These are phyloP conservation scores for Leccinum rimulosum DNA, from an alignment of 768 basidiomycete genomes.

Conservation along the genomic window DNA sequence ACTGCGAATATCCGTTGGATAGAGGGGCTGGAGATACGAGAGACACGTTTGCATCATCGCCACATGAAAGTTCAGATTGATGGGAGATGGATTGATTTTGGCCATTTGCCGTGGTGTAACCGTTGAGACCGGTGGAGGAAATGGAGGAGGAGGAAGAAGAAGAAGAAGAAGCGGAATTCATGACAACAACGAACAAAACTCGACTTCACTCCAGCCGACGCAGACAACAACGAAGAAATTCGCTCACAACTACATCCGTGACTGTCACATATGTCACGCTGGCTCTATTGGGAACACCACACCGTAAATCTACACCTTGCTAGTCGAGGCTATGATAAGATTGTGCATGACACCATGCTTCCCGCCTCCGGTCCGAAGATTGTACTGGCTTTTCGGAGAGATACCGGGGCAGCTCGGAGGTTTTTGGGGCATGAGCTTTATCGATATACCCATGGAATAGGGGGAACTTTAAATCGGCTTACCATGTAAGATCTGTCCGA, in stretches of 20 bases:
- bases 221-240: slow-evolving; percentile 16
- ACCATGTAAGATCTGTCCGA: slow-evolving; percentile 81
- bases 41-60: slow-evolving; percentile 26
- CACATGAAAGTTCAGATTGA: slow-evolving; percentile 39
- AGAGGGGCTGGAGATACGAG: slow-evolving; percentile 37
- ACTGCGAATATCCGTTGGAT: slow-evolving; percentile 61
- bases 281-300: slow-evolving; percentile 17
- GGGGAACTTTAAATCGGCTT: slow-evolving; percentile 12
- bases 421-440: slow-evolving; percentile 3
- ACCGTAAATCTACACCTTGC: slow-evolving; percentile 29
- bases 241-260: slow-evolving; percentile 15
- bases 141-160: slow-evolving; percentile 26
- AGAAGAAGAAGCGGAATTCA: slow-evolving; percentile 24
- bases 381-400: slow-evolving; percentile 43
- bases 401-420: slow-evolving; percentile 32
- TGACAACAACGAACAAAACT: slow-evolving; percentile 7
- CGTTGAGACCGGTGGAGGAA: slow-evolving; percentile 42
- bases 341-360: slow-evolving; percentile 45
- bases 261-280: slow-evolving; percentile 22
- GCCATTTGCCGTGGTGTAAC: slow-evolving; percentile 53
- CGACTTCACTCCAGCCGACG: background rate
- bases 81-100: slow-evolving; percentile 35
- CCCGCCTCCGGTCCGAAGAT: slow-evolving; percentile 45
- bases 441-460: slow-evolving; percentile 8
- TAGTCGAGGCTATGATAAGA: slow-evolving; percentile 47